A percentile compares a stretch with the other conserved stretches of the same genome.
Evolutionary conservation across 768 basidiomycete genomes (phyloP).

Genomic region (Leccinum arenicola): DNA sequence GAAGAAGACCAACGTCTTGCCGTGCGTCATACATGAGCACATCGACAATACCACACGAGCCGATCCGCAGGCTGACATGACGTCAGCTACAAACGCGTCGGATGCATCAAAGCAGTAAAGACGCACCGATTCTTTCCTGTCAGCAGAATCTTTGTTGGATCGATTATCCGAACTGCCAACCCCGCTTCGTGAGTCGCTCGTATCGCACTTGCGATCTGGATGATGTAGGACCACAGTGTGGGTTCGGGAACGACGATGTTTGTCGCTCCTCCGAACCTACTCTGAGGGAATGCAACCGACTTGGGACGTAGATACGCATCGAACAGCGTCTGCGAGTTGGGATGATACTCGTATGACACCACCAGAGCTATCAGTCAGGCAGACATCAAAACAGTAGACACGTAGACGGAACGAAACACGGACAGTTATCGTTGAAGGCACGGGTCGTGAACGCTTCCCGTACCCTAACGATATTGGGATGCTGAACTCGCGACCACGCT

Average conservation of each 20-base stretch:
- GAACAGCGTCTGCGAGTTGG: slow-evolving; percentile 77
- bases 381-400: slow-evolving; percentile 10
- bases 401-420: slow-evolving; percentile 23
- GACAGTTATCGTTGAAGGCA: slow-evolving; percentile 90
- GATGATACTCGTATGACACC: slow-evolving; percentile 87
- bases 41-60: slow-evolving; percentile 85
- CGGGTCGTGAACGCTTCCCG: slow-evolving; percentile 94
- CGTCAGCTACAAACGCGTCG: slow-evolving; percentile 1
- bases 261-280: slow-evolving; percentile 33
- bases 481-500: slow-evolving; percentile 77
- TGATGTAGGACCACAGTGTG: slow-evolving; percentile 87
- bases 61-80: slow-evolving; percentile 65
- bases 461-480: slow-evolving; percentile 82
- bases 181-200: slow-evolving; percentile 82
- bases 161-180: slow-evolving; percentile 77
- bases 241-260: slow-evolving; percentile 59
- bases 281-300: slow-evolving; percentile 36
- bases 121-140: slow-evolving; percentile 84
- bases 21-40: slow-evolving; percentile 74
- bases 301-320: slow-evolving; percentile 73
- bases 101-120: neutral
- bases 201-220: slow-evolving; percentile 86
- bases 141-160: slow-evolving; percentile 82
- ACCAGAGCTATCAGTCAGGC: slow-evolving; percentile 63
- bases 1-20: slow-evolving; percentile 54